These are phyloP conservation scores for Sporothrix brasiliensis DNA, from an alignment of 2,329 filamentous ascomycete genomes.

Conservation along the genomic window DNA sequence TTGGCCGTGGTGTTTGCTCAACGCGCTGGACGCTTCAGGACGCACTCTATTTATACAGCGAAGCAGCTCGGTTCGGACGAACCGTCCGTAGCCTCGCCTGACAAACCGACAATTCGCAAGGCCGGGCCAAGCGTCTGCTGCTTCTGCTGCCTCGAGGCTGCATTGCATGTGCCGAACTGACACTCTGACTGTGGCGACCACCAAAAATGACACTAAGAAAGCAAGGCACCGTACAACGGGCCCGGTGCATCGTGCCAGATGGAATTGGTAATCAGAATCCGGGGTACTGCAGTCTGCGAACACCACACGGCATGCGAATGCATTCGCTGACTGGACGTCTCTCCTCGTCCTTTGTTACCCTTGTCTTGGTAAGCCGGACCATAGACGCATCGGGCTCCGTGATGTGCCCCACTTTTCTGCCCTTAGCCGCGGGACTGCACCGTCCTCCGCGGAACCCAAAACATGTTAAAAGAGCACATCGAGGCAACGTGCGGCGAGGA, in stretches of 20 bases:
- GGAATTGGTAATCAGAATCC: neutral
- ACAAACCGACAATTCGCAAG: neutral
- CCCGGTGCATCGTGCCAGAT: neutral
- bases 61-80: neutral
- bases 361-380: constrained; percentile 10
- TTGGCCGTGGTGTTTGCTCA: neutral
- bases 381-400: neutral
- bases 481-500: neutral
- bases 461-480: too few relatives aligned
- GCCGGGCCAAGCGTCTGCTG: too few relatives aligned
- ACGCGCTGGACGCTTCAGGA: too few relatives aligned
- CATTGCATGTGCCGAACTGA: neutral
- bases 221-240: neutral
- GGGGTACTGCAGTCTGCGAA: neutral
- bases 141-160: neutral
- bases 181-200: too few relatives aligned
- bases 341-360: neutral
- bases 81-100: constrained; percentile 2
- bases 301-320: too few relatives aligned
- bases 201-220: too few relatives aligned
- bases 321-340: too few relatives aligned
- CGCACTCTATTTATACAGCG: neutral
- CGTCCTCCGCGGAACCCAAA: neutral
- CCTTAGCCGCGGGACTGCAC: neutral
- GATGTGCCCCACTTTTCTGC: neutral